A percentile compares a stretch with the other conserved stretches of the same genome.
phyloP scores from a whole-genome alignment of 306 rosid species.

The Castanea mollissima region DNA sequence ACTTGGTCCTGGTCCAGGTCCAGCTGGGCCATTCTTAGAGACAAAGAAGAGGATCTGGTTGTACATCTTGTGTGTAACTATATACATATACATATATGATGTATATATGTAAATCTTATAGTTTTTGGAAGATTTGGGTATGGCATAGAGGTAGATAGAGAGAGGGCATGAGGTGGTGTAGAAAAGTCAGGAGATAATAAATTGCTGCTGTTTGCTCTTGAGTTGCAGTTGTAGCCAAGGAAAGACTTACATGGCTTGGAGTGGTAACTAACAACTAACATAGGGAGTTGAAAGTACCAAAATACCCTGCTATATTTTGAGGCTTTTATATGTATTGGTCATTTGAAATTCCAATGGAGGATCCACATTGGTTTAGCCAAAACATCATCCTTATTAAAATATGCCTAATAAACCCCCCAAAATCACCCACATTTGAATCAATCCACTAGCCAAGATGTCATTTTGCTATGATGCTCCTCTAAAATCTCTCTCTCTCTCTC shows the following conservation, averaged over 20 bases:
- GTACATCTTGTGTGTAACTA: not conserved
- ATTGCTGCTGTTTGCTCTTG: conserved; percentile 23
- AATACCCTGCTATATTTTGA: not conserved
- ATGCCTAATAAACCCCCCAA: too few relatives aligned
- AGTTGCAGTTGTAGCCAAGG: not conserved
- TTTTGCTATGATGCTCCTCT: too few relatives aligned
- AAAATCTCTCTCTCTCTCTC: too few relatives aligned
- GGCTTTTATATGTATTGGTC: too few relatives aligned
- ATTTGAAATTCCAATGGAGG: too few relatives aligned
- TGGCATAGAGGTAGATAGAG: conserved; percentile 3
- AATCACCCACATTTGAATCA: too few relatives aligned
- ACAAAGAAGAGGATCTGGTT: conserved; percentile 3
- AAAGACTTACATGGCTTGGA: not conserved
- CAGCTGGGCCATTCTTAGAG: conserved; percentile 30
- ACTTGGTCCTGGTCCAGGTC: conserved; percentile 36
- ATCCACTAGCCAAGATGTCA: too few relatives aligned
- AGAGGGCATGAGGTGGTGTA: conserved; percentile 1
- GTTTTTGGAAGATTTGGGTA: not conserved
- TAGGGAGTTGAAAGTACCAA: conserved; percentile 2
- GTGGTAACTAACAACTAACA: not conserved
- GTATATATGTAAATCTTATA: too few relatives aligned
- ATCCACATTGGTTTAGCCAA: too few relatives aligned
- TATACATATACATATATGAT: not conserved
- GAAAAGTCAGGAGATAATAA: conserved; percentile 12
- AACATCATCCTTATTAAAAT: too few relatives aligned